These are phyloP conservation scores for Selaginella moellendorffii DNA, from an alignment of 75 land plant genomes.

Conservation along the genomic window DNA sequence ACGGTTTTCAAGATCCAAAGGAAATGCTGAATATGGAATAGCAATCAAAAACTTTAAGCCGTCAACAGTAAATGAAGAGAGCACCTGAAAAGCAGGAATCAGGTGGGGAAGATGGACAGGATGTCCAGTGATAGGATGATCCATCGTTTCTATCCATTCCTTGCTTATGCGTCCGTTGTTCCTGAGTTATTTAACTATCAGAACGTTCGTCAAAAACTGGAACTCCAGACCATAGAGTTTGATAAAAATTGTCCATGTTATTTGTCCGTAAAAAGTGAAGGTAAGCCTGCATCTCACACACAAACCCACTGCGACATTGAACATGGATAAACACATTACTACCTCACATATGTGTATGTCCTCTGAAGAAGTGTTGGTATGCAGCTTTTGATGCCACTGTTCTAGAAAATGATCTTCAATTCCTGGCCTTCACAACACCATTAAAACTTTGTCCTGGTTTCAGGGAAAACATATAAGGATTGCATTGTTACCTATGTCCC, in stretches of 20 bases:
- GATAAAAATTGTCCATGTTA: slow-evolving; percentile 2
- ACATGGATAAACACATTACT: background rate
- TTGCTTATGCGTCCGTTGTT: slow-evolving; percentile 2
- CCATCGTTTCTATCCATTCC: slow-evolving; percentile 7
- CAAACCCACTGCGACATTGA: background rate
- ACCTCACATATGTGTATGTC: slow-evolving; percentile 9
- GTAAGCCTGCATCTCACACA: slow-evolving; percentile 6
- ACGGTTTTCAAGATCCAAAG: slow-evolving; percentile 16
- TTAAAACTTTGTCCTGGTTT: too few relatives aligned
- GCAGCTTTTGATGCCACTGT: slow-evolving; percentile 10
- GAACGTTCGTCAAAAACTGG: background rate
- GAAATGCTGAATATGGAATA: slow-evolving; percentile 8
- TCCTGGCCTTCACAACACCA: background rate
- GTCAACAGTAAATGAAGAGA: background rate
- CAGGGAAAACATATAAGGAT: background rate
- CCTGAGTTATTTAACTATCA: background rate
- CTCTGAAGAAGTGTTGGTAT: slow-evolving; percentile 8
- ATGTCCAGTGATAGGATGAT: slow-evolving; percentile 7
- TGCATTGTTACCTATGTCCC: background rate
- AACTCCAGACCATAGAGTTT: slow-evolving; percentile 3
- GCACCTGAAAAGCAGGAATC: slow-evolving; percentile 9
- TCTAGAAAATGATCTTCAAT: slow-evolving; percentile 6
- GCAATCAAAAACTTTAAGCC: background rate
- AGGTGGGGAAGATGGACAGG: slow-evolving; percentile 2
- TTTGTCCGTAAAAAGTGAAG: slow-evolving; percentile 1